Conservation (phyloP, 495 filamentous ascomycete genomes). For the Bacidia gigantensis region DNA sequence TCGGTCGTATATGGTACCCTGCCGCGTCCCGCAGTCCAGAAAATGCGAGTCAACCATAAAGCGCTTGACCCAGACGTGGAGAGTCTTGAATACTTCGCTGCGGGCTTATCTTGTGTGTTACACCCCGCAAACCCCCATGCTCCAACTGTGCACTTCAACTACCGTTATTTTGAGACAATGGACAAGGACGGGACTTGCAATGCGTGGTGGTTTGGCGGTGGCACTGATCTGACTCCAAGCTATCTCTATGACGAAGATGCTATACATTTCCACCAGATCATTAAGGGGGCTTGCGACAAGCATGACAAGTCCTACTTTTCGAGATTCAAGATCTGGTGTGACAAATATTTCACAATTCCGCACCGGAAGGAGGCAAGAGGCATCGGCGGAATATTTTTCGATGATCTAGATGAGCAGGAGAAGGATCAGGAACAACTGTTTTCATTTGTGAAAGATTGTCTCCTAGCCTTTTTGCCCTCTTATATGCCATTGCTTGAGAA, state of each 20-base stretch:
- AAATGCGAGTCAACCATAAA: slow-evolving; percentile 95
- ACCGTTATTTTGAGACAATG: slow-evolving; percentile 93
- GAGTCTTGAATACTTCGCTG: slow-evolving; percentile 83
- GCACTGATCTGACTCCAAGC: slow-evolving; percentile 81
- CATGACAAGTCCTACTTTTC: slow-evolving; percentile 90
- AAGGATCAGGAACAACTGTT: slow-evolving; percentile 86
- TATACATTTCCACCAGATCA: slow-evolving; percentile 85
- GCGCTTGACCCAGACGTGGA: slow-evolving; percentile 66
- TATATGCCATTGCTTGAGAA: slow-evolving; percentile 80
- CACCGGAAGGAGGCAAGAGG: slow-evolving; percentile 84
- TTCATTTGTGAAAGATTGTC: slow-evolving; percentile 73
- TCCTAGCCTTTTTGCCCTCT: slow-evolving; percentile 77
- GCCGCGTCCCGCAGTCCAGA: slow-evolving; percentile 71
- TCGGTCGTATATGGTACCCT: slow-evolving; percentile 89
- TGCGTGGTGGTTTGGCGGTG: slow-evolving; percentile 96
- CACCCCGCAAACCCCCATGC: slow-evolving; percentile 94
- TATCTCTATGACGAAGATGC: slow-evolving; percentile 97
- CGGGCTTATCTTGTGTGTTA: slow-evolving; percentile 80
- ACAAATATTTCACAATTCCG: slow-evolving; percentile 89
- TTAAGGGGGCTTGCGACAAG: slow-evolving; percentile 86
- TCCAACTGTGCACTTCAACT: slow-evolving; percentile 95
- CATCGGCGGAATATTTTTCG: slow-evolving; percentile 95
- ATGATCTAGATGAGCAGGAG: slow-evolving; percentile 76
- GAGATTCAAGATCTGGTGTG: slow-evolving; percentile 95
- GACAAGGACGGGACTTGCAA: slow-evolving; percentile 48